Evolutionary conservation across 345 rosid species (phyloP), one percentile per base, ranked within the genome.

Genomic region (Brassica incana): DNA sequence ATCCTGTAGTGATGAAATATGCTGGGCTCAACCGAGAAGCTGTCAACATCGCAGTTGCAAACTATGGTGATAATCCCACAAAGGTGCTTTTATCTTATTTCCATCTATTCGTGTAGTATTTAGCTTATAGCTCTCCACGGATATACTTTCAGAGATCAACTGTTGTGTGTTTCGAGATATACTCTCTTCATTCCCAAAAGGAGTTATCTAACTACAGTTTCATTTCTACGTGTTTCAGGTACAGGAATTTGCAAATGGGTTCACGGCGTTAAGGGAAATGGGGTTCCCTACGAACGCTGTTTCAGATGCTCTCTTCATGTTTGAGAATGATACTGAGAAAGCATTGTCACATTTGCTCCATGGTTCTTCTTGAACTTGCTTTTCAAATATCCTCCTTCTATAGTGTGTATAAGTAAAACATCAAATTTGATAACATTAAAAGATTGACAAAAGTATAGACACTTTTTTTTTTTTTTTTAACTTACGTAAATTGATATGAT

Each of bases 41-140:
- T 68, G 95, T 90, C 81, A 76, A 80, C 54, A 48, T 48, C 54
- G 98, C 97, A 1, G 89, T 93, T 75, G 89, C 95, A 68, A 91
- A 85, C 81, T 94, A 88, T 71, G 97, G 98, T 73, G 98, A 94
- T 78, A 87, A 91, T 84, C 93, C 93, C 62, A 81, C 90, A 9
- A 91, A 92, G 95, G 98, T 94, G 78, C 8, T 68, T 8, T 18
- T 14, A 12, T 48, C 10, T 45, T 23, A 11, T 40, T 16, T 58
- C 62, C 62, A 58, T 59, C 14, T 11, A 1, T 70, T 80, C 69
- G 2, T 65, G 2, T 36, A 8, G 32, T 45, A 60, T 43, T 52
- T 48, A 18, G 69, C 56, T 64, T 6, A 11, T 6, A 38, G 73
- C 73, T 61, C 73, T 61, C 62, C 43, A 50, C 29, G 4, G 74